These are phyloP conservation scores for Plectosphaerella plurivora DNA, from an alignment of 2,329 filamentous ascomycete genomes.

Conservation along the genomic window DNA sequence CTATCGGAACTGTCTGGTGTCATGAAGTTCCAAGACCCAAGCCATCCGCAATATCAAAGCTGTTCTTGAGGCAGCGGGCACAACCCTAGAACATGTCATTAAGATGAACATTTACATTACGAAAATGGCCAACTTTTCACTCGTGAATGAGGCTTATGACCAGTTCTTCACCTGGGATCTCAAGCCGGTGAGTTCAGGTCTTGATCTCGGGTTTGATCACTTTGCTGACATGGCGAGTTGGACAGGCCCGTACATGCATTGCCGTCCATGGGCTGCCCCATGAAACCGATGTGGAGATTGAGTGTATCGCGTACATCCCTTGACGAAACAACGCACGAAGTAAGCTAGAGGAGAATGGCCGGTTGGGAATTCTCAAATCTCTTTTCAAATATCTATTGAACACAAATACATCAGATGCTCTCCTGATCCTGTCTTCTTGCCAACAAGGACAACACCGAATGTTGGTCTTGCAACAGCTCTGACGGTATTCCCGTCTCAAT, in stretches of 20 bases:
- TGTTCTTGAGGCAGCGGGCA: slow-evolving; percentile 57
- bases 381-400: too few species aligned
- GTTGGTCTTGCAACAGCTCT: background rate
- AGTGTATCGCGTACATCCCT: too few species aligned
- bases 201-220: too few species aligned
- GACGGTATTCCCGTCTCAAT: background rate
- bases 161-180: slow-evolving; percentile 39
- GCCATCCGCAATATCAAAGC: slow-evolving; percentile 53
- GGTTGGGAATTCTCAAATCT: too few species aligned
- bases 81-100: slow-evolving; percentile 54
- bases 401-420: too few species aligned
- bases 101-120: slow-evolving; percentile 65
- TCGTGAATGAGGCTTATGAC: slow-evolving; percentile 52
- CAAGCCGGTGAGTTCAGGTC: slow-evolving; percentile 45
- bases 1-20: too few species aligned
- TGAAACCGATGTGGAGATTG: slow-evolving; percentile 66
- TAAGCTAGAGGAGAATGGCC: too few species aligned
- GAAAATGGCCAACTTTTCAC: slow-evolving; percentile 59
- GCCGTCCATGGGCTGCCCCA: slow-evolving; percentile 70
- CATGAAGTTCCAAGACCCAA: slow-evolving; percentile 29
- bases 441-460: background rate
- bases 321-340: too few species aligned
- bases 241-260: slow-evolving; percentile 51
- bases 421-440: too few species aligned
- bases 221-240: background rate